Conservation (phyloP, 306 rosid species). For the Glycine soja region DNA sequence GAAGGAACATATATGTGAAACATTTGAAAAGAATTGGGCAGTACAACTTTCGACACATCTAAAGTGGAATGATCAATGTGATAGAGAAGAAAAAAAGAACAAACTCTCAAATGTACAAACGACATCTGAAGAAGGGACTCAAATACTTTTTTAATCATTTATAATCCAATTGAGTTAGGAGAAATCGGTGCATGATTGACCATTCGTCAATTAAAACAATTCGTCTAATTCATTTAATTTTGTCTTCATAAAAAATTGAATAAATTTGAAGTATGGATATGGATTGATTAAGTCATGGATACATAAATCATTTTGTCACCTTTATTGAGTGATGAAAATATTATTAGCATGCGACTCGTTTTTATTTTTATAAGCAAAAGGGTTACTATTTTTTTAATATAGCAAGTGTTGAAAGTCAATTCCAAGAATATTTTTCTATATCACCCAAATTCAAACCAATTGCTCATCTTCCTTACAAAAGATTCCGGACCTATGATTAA, state of each 20-base stretch:
- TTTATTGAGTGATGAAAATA: not conserved
- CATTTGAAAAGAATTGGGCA: not conserved
- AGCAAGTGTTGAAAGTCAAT: not conserved
- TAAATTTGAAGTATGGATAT: not conserved
- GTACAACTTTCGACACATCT: not conserved
- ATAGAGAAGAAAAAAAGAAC: not conserved
- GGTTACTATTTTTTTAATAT: not conserved
- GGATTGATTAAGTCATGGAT: not conserved
- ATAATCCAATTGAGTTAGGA: not conserved
- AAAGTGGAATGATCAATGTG: not conserved
- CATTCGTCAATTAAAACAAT: not conserved
- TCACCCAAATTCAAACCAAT: not conserved
- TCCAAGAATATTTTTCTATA: not conserved
- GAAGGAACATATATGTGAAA: not conserved
- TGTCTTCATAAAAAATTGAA: no score
- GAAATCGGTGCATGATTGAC: not conserved
- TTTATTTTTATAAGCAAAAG: not conserved
- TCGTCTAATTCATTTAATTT: not conserved
- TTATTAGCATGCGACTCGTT: not conserved
- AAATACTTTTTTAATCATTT: not conserved
- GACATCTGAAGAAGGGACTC: not conserved
- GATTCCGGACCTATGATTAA: not conserved
- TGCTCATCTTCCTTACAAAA: not conserved
- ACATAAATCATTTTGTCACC: slow-evolving; percentile 3
- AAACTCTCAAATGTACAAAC: not conserved